phyloP scores from a whole-genome alignment of 495 filamentous ascomycete species.

The Monascus purpureus region DNA sequence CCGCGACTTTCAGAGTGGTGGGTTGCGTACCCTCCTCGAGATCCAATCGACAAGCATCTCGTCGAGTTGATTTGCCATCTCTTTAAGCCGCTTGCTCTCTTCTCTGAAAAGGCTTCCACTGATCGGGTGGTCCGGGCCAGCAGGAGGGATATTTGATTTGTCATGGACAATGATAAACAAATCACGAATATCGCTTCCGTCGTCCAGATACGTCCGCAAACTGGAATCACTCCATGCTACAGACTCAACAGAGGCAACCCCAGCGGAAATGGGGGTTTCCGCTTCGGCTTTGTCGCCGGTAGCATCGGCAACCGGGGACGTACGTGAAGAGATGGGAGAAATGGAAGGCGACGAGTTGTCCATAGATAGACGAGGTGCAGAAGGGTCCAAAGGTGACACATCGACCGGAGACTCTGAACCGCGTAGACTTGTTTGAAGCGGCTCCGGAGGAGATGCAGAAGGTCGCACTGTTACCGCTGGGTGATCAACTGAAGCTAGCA shows the following conservation, averaged over 20 bases:
- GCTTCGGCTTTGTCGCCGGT: conserved; percentile 17
- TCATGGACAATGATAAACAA: conserved; percentile 85
- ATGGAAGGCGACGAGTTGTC: conserved; percentile 49
- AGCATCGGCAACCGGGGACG: conserved; percentile 49
- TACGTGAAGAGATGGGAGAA: conserved; percentile 48
- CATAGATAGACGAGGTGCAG: conserved; percentile 28
- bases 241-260: conserved; percentile 22
- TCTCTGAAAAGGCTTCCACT: conserved; percentile 70
- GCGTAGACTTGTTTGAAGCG: conserved; percentile 21
- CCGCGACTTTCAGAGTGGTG: too few relatives aligned
- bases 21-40: conserved; percentile 34
- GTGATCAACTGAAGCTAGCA: conserved; percentile 1
- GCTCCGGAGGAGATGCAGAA: conserved; percentile 23
- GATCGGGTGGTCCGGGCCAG: conserved; percentile 68
- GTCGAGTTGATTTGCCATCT: conserved; percentile 75
- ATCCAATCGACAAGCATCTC: conserved; percentile 76
- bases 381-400: conserved; percentile 38
- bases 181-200: conserved; percentile 81
- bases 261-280: conserved; percentile 25
- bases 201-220: conserved; percentile 80
- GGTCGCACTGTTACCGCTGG: conserved; percentile 7
- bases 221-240: conserved; percentile 72
- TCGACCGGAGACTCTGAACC: conserved; percentile 65
- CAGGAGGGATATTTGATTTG: conserved; percentile 63
- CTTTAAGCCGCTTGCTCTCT: conserved; percentile 64